Evolutionary conservation across 106 monocot species (phyloP), one percentile per base, ranked within the genome.

Genomic region (Dioscorea zingiberensis): DNA sequence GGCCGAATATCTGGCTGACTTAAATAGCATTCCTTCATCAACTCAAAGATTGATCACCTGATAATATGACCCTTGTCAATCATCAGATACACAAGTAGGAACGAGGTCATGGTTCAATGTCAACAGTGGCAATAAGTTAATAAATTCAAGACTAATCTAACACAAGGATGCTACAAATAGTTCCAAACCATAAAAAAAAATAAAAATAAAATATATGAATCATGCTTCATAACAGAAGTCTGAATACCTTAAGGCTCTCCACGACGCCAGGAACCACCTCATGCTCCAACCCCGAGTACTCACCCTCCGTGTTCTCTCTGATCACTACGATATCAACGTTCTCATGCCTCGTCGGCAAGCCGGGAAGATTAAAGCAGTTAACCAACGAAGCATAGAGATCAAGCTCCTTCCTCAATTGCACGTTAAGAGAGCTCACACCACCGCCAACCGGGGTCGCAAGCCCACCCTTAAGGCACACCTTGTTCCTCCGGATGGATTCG

Each of bases 251-350:
- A 18, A 67, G 67, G 7, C 54, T 54, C 23, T 67, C 67, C 16
- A 67, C 67, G 53, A 67, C 67, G 27, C 67, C 67, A 27, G 67
- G 67, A 3, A 67, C 67, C 44, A 67, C 67, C 67, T 67, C 67
- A 21, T 67, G 67, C 54, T 67, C 67, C 18, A 67, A 44, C 13
- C 67, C 67, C 10, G 67, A 25, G 27, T 67, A 67, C 67, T 67
- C 67, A 51, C 67, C 67, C 67, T 67, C 67, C 12, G 67, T 67
- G 51, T 67, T 67, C 67, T 67, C 67, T 27, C 67, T 53, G 27
- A 67, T 67, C 25, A 67, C 67, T 7, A 67, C 67, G 53, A 67
- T 67, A 28, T 67, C 67, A 0, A 67, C 67, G 53, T 67, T 67
- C 54, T 67, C 67, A 21, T 67, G 67, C 54, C 67, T 47, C 18